These are phyloP conservation scores for Arctostaphylos glauca DNA, from an alignment of 148 eudicot genomes.

Conservation along the genomic window DNA sequence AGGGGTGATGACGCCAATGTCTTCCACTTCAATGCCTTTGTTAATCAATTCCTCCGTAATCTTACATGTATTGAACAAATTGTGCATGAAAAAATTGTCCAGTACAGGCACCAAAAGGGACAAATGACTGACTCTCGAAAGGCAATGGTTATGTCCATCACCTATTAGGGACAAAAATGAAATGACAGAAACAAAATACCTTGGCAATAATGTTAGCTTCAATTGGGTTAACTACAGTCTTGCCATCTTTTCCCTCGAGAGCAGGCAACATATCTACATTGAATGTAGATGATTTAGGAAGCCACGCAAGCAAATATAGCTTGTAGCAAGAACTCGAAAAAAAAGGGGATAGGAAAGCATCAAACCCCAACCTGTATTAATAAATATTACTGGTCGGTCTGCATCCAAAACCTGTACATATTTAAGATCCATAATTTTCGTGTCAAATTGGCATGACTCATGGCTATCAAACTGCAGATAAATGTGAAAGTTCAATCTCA, in stretches of 20 bases:
- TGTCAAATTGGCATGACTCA: constrained; percentile 2
- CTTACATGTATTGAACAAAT: constrained; percentile 34
- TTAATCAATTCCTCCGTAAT: constrained; percentile 46
- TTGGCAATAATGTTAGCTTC: constrained; percentile 77
- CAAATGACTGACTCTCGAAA: background rate
- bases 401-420: constrained; percentile 63
- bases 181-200: constrained; percentile 37
- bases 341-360: constrained; percentile 11
- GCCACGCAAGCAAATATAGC: constrained; percentile 10
- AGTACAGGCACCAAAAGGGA: background rate
- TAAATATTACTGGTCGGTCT: constrained; percentile 71
- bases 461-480: background rate
- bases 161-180: background rate
- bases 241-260: constrained; percentile 64
- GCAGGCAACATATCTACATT: constrained; percentile 74
- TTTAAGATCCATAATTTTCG: background rate
- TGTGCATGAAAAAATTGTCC: background rate
- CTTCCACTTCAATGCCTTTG: constrained; percentile 65
- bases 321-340: background rate
- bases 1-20: constrained; percentile 89
- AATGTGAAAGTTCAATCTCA: background rate
- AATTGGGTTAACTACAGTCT: constrained; percentile 70
- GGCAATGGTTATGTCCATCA: background rate
- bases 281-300: constrained; percentile 18
- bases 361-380: constrained; percentile 71